A percentile compares a stretch with the other conserved stretches of the same genome.
Conservation (phyloP, 2,329 filamentous ascomycete species). For the Allantophomopsis cytisporea region DNA sequence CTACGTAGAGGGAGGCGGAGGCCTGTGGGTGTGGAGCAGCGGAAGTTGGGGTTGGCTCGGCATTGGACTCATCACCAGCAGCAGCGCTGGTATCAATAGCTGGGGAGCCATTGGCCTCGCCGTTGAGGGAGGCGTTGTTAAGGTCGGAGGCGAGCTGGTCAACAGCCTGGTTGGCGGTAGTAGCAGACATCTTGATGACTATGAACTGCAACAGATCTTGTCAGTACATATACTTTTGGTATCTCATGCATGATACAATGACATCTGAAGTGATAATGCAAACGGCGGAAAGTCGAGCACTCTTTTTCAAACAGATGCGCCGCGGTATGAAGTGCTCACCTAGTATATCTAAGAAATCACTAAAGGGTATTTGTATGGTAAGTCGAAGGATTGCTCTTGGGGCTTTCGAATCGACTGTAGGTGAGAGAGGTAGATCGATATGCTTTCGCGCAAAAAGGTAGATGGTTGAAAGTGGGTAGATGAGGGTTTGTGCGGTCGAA, state of each 20-base stretch:
- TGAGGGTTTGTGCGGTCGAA: constrained; percentile 10
- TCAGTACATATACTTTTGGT: no score
- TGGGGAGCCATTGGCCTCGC: constrained; percentile 51
- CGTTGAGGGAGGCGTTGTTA: constrained; percentile 56
- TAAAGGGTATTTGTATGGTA: no score
- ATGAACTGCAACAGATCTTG: not conserved
- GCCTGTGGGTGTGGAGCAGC: constrained; percentile 69
- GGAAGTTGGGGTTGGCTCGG: constrained; percentile 59
- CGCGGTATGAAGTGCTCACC: no score
- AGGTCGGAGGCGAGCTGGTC: constrained; percentile 74
- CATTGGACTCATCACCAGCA: constrained; percentile 46
- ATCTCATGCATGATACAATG: no score
- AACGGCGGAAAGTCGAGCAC: no score
- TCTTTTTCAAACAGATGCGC: no score
- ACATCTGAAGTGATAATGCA: no score
- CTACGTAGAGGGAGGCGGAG: constrained; percentile 96
- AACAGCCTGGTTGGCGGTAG: constrained; percentile 46
- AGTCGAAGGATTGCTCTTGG: no score
- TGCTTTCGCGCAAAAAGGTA: no score
- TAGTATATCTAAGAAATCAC: no score
- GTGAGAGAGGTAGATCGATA: no score
- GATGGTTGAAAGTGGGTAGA: constrained; percentile 7
- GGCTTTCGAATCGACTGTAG: no score
- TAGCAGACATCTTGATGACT: constrained; percentile 42
- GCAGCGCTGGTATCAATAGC: constrained; percentile 64